Evolutionary conservation across 768 basidiomycete species (phyloP).

Genomic region (Melanogaster broomeanus): DNA sequence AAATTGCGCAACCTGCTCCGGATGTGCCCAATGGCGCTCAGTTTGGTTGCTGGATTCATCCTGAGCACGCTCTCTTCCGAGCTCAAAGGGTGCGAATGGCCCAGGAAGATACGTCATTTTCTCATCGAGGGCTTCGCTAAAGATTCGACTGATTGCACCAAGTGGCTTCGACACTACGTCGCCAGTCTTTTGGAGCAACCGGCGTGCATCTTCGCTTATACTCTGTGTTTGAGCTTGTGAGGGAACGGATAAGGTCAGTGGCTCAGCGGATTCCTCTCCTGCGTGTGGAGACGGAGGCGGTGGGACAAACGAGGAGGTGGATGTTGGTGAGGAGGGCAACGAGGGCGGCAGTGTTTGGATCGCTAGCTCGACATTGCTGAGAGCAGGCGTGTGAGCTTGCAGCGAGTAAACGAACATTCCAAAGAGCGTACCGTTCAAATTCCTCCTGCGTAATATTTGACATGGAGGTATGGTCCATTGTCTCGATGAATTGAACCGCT

Average conservation of each 20-base stretch:
- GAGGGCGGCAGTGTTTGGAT: conserved; percentile 48
- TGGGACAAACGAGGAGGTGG: conserved; percentile 39
- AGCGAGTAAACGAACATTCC: background rate
- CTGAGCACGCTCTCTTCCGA: conserved; percentile 51
- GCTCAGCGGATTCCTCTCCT: conserved; percentile 89
- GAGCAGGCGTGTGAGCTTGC: conserved; percentile 6
- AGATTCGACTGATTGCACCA: conserved; percentile 85
- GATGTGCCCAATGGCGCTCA: conserved; percentile 41
- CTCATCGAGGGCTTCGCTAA: conserved; percentile 80
- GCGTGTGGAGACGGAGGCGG: conserved; percentile 50
- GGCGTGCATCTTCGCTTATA: conserved; percentile 68
- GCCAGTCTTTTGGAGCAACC: conserved; percentile 86
- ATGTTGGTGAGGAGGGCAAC: conserved; percentile 33
- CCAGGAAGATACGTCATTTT: conserved; percentile 66
- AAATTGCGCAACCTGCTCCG: conserved; percentile 36
- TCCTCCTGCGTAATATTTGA: conserved; percentile 94
- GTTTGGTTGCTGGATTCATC: conserved; percentile 38
- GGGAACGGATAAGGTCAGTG: conserved; percentile 62
- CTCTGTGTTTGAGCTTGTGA: conserved; percentile 35
- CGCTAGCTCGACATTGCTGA: conserved; percentile 60
- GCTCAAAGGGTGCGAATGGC: conserved; percentile 68
- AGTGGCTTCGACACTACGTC: conserved; percentile 90
- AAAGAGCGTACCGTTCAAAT: conserved; percentile 70
- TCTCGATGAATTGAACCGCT: conserved; percentile 96
- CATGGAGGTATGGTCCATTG: conserved; percentile 93